Base-by-base conservation (phyloP, 345 rosid genomes). In the Syzygium aromaticum region DNA sequence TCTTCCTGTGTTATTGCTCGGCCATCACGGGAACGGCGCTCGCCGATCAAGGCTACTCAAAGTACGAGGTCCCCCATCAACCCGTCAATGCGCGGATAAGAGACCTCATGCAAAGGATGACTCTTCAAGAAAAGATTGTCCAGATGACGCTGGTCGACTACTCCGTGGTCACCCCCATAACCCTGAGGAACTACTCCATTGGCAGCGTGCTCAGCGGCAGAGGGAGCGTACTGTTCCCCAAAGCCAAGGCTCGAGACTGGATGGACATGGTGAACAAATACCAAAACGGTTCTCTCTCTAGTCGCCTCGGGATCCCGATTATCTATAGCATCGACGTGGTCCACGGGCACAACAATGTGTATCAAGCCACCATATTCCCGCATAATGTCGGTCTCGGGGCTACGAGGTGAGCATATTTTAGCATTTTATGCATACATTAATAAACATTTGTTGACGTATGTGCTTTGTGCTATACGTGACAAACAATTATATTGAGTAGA, bases 171-270 rank as follows among this genome's bases (percentile, higher is more conserved):
- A 85, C 92, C 25, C 46, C 91, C 17, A 54, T 89, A 51, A 91
- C 90, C 73, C 92, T 96, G 94, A 91, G 90, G 67, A 88, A 94
- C 23, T 92, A 94, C 88, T 89, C 93, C 91, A 95, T 97, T 53
- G 98, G 99, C 93, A 95, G 98, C 59, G 19, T 93, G 19, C 87
- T 96, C 91, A 95, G 96, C 87, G 95, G 94, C 46, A 93, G 94
- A 85, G 94, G 96, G 28, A 91, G 94, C 90, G 90, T 86, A 73
- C 97, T 95, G 21, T 84, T 64, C 23, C 77, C 56, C 77, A 82
- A 88, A 10, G 97, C 97, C 40, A 87, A 91, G 8, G 87, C 93
- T 22, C 51, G 90, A 73, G 57, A 88, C 73, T 95, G 98, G 92
- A 64, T 95, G 21, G 4, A 78, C 19, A 78, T 89, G 88, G 53